phyloP scores from a whole-genome alignment of 768 basidiomycete species.

The Leccinum longicurvipes region DNA sequence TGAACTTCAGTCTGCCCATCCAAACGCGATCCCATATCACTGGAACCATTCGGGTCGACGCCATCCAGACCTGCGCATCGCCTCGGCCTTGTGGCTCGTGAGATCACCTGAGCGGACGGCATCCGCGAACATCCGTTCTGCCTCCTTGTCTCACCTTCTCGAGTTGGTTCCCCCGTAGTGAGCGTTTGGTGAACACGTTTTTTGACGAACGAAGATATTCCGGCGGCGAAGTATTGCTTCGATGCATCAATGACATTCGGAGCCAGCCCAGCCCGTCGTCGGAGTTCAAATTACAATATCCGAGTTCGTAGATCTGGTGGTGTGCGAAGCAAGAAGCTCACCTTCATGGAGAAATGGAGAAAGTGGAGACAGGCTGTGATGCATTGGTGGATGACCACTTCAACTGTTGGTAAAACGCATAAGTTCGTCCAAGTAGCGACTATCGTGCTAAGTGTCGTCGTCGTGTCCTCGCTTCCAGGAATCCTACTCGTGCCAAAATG shows the following conservation, averaged over 20 bases:
- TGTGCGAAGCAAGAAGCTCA: slow-evolving; percentile 39
- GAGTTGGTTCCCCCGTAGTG: slow-evolving; percentile 46
- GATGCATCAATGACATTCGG: slow-evolving; percentile 60
- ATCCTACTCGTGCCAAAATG: background rate
- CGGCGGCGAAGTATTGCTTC: slow-evolving; percentile 60
- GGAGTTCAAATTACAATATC: slow-evolving; percentile 9
- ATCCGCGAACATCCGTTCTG: slow-evolving; percentile 38
- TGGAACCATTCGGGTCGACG: slow-evolving; percentile 56
- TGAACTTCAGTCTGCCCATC: slow-evolving; percentile 54
- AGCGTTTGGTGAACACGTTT: slow-evolving; percentile 46
- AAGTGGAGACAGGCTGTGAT: slow-evolving; percentile 19
- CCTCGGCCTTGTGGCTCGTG: slow-evolving; percentile 56
- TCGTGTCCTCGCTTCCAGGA: background rate
- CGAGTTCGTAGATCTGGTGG: too few relatives aligned
- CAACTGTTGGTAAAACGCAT: too few relatives aligned
- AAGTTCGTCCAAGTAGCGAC: background rate
- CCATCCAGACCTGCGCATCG: slow-evolving; percentile 44
- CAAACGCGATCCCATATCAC: slow-evolving; percentile 41
- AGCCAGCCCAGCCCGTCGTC: slow-evolving; percentile 39
- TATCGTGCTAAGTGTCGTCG: background rate
- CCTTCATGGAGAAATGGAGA: slow-evolving; percentile 40
- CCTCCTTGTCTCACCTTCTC: slow-evolving; percentile 45
- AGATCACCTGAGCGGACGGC: slow-evolving; percentile 54
- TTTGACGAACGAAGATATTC: slow-evolving; percentile 51
- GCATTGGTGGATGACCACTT: too few relatives aligned